These are phyloP conservation scores for Aureobasidium sp. DNA, from an alignment of 2,329 filamentous ascomycete species.

Conservation along the genomic window DNA sequence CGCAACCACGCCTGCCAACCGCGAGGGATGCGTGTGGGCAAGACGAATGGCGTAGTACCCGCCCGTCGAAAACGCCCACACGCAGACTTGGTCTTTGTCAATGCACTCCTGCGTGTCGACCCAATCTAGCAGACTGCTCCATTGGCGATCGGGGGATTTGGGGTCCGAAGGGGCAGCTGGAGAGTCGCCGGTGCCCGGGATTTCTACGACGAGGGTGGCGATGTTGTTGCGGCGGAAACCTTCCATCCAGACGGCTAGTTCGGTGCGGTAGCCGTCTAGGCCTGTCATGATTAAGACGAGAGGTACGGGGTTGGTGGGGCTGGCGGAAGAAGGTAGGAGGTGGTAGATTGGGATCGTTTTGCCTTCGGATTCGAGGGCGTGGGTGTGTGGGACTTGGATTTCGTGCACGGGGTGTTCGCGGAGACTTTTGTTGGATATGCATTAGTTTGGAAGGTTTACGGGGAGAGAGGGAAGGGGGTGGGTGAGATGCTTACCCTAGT, in stretches of 20 bases:
- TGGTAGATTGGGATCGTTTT: conserved; percentile 57
- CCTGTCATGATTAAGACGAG: conserved; percentile 52
- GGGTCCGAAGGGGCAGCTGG: conserved; percentile 43
- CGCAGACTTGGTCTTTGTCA: conserved; percentile 42
- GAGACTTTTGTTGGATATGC: conserved; percentile 29
- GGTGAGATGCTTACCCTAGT: conserved; percentile 25
- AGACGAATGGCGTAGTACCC: conserved; percentile 53
- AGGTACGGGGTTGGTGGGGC: conserved; percentile 40
- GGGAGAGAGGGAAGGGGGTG: no score
- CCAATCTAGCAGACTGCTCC: conserved; percentile 50
- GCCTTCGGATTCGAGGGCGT: conserved; percentile 46
- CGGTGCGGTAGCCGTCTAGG: conserved; percentile 53
- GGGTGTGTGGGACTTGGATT: conserved; percentile 53
- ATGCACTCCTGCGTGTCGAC: conserved; percentile 41
- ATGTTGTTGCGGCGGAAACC: conserved; percentile 45
- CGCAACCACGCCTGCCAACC: conserved; percentile 46
- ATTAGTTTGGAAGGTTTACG: background rate
- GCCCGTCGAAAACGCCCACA: conserved; percentile 54
- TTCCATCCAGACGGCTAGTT: conserved; percentile 47
- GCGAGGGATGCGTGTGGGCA: conserved; percentile 50
- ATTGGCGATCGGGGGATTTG: conserved; percentile 47
- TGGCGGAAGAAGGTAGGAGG: conserved; percentile 48
- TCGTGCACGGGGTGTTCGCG: conserved; percentile 55
- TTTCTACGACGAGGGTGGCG: conserved; percentile 47
- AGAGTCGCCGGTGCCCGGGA: conserved; percentile 53